A percentile compares a stretch with the other conserved stretches of the same genome.
Conservation (phyloP, 495 filamentous ascomycete species). For the Aeminium ludgeri region DNA sequence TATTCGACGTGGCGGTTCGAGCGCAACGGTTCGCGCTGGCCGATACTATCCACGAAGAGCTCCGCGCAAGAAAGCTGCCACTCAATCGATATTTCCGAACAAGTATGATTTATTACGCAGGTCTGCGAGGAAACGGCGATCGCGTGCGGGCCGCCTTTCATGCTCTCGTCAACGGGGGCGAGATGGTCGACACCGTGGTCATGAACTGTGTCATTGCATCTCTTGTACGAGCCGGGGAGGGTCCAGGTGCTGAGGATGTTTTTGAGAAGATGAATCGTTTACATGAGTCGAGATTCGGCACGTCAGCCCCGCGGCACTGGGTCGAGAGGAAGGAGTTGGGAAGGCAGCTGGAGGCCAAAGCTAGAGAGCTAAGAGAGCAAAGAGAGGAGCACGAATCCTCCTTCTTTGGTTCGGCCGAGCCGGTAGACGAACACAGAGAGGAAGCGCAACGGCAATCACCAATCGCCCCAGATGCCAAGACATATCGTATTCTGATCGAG, state of each 20-base stretch:
- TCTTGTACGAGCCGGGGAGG: conserved; percentile 55
- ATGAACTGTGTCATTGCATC: conserved; percentile 72
- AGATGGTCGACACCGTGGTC: conserved; percentile 75
- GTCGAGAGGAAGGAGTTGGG: conserved; percentile 21
- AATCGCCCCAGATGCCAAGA: conserved; percentile 44
- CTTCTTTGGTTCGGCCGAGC: conserved; percentile 11
- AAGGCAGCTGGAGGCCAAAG: conserved; percentile 26
- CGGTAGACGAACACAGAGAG: conserved; percentile 16
- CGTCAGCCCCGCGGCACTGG: conserved; percentile 22
- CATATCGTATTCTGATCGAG: conserved; percentile 45
- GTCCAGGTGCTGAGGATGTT: conserved; percentile 52
- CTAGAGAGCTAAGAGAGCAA: conserved; percentile 40
- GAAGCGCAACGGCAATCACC: conserved; percentile 37
- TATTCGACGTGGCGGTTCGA: conserved; percentile 78
- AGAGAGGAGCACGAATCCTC: conserved; percentile 30
- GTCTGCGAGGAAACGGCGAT: conserved; percentile 48
- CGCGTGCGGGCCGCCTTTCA: conserved; percentile 55
- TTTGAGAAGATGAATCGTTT: conserved; percentile 65
- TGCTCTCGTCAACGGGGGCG: conserved; percentile 59
- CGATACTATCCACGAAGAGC: conserved; percentile 69
- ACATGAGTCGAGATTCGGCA: conserved; percentile 15
- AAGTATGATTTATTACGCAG: conserved; percentile 65
- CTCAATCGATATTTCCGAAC: conserved; percentile 63
- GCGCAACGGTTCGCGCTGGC: conserved; percentile 66
- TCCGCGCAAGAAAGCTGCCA: conserved; percentile 44